phyloP scores from a whole-genome alignment of 176 grass and related monocot genomes.

The Panicum miliaceum region DNA sequence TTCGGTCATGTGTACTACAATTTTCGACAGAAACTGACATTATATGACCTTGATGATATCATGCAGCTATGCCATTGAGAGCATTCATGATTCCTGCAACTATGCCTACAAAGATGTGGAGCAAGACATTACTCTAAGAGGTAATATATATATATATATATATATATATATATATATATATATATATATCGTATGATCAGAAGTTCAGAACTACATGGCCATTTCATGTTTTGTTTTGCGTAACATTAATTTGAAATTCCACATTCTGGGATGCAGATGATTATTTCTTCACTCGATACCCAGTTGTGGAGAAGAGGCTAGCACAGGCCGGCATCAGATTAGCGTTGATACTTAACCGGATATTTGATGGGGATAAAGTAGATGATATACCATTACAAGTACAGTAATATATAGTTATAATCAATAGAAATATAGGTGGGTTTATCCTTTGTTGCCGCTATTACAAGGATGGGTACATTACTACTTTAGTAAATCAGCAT shows the following conservation, averaged over 20 bases:
- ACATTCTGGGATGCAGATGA: constrained; percentile 65
- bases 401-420: constrained; percentile 40
- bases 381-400: constrained; percentile 35
- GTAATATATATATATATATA: constrained; percentile 52
- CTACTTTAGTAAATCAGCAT: background rate
- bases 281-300: constrained; percentile 86
- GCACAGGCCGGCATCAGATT: constrained; percentile 86
- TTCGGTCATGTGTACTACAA: background rate
- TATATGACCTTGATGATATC: background rate
- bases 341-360: constrained; percentile 73
- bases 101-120: constrained; percentile 94
- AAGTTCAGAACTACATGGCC: background rate
- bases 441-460: background rate
- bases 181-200: background rate
- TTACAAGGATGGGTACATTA: background rate
- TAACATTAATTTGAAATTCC: background rate
- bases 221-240: background rate
- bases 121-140: constrained; percentile 68
- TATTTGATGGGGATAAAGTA: constrained; percentile 65
- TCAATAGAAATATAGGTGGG: background rate
- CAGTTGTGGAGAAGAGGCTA: constrained; percentile 79
- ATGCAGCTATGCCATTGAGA: constrained; percentile 81
- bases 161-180: no score
- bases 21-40: background rate
- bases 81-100: constrained; percentile 72